These are phyloP conservation scores for Macrocybe sp. DNA, from an alignment of 1,284 basidiomycete species.

Conservation along the genomic window DNA sequence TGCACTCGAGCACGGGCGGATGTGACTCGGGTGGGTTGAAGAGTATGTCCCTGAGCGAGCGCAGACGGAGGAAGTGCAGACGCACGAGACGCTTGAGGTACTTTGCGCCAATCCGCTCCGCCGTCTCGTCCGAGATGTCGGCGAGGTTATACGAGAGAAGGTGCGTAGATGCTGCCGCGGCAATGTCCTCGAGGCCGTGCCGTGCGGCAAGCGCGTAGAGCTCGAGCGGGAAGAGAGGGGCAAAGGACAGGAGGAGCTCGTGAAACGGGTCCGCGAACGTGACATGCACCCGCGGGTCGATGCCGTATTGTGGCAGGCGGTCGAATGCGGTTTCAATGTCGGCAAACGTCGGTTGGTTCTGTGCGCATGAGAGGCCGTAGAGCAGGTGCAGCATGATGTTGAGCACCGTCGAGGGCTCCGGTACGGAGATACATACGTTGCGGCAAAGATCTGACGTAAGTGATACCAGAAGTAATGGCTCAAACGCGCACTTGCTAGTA, in stretches of 20 bases:
- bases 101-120: conserved; percentile 19
- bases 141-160: conserved; percentile 20
- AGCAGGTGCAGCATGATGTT: conserved; percentile 1
- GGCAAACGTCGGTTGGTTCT: not conserved
- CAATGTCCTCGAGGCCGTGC: conserved; percentile 20
- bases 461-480: not conserved
- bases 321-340: conserved; percentile 10
- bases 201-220: conserved; percentile 23
- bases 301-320: conserved; percentile 18
- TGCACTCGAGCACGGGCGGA: not conserved
- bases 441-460: no score
- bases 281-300: conserved; percentile 10
- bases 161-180: conserved; percentile 19
- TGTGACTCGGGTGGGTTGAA: conserved; percentile 1
- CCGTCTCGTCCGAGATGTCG: conserved; percentile 20
- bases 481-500: not conserved
- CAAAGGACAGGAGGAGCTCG: conserved; percentile 13
- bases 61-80: conserved; percentile 22
- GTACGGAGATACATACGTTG: not conserved
- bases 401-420: conserved; percentile 1
- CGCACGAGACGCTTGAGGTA: conserved; percentile 27
- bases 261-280: conserved; percentile 9
- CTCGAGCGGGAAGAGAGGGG: conserved; percentile 17
- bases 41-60: not conserved
- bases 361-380: not conserved